These are phyloP conservation scores for Lentinus brumalis DNA, from an alignment of 768 basidiomycete genomes.

Conservation along the genomic window DNA sequence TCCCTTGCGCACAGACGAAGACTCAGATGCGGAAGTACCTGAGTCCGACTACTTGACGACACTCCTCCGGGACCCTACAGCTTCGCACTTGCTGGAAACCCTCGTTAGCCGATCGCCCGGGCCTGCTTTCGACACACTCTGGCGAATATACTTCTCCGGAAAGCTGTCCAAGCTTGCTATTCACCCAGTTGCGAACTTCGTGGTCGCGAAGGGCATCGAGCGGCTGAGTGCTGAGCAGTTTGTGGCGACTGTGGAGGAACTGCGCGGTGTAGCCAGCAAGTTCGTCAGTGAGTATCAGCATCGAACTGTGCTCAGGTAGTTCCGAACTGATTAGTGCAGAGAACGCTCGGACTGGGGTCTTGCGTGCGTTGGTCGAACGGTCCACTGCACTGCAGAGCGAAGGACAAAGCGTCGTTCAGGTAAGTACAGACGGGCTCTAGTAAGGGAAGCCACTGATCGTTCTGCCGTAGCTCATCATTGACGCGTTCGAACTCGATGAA, in stretches of 20 bases:
- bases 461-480: conserved; percentile 53
- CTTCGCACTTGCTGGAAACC: conserved; percentile 89
- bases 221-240: conserved; percentile 62
- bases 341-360: conserved; percentile 72
- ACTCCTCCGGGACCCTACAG: conserved; percentile 81
- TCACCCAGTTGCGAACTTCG: conserved; percentile 95
- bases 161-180: conserved; percentile 70
- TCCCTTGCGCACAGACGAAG: conserved; percentile 36
- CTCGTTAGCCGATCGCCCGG: conserved; percentile 65
- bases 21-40: conserved; percentile 34
- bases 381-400: conserved; percentile 48
- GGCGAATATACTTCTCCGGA: conserved; percentile 79
- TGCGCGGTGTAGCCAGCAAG: conserved; percentile 56
- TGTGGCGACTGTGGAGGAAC: conserved; percentile 55
- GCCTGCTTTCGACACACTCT: conserved; percentile 63
- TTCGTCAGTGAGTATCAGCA: conserved; percentile 61
- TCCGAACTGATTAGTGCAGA: conserved; percentile 39
- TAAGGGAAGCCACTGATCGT: background rate
- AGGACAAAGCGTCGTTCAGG: conserved; percentile 57
- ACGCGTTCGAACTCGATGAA: conserved; percentile 56
- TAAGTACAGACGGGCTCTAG: conserved; percentile 35
- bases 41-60: conserved; percentile 82
- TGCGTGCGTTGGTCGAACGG: conserved; percentile 77
- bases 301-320: background rate
- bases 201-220: conserved; percentile 77